Percentiles rank a stretch among this genome's conserved stretches.
Conservation (phyloP, 75 land plant genomes). For the Sequoia sempervirens region DNA sequence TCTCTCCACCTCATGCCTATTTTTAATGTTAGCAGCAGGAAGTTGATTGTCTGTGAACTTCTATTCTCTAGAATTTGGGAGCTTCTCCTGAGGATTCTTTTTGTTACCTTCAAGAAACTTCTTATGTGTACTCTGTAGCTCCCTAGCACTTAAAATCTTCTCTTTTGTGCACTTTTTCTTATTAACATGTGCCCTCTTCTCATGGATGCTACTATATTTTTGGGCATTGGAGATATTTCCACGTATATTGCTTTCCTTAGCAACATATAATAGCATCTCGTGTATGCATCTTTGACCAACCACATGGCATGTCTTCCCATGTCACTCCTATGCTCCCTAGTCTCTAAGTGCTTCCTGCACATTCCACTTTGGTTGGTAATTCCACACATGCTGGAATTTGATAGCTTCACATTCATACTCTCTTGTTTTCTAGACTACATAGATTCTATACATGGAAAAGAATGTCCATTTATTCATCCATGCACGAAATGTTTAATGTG, state of each 20-base stretch:
- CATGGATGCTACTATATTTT: not conserved
- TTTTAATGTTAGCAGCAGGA: not conserved
- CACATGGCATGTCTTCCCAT: slow-evolving; percentile 1
- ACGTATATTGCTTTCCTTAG: not conserved
- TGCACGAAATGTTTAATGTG: not conserved
- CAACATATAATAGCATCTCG: not conserved
- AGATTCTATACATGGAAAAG: not conserved
- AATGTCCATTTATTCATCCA: not conserved
- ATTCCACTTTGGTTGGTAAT: not conserved
- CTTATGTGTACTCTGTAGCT: not conserved
- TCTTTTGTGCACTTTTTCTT: not conserved
- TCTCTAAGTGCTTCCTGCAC: not conserved
- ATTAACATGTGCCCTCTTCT: not conserved
- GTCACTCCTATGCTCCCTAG: not conserved
- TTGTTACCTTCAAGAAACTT: not conserved
- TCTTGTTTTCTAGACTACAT: not conserved
- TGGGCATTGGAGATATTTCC: not conserved
- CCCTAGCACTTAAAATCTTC: not conserved
- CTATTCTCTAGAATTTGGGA: not conserved
- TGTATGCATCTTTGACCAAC: not conserved
- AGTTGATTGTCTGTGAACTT: not conserved
- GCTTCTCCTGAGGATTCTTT: not conserved
- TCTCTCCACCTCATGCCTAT: not conserved
- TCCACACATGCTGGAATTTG: not conserved
- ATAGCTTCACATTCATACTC: not conserved